Evolutionary conservation across 306 rosid species (phyloP), one percentile per base, ranked within the genome.

Genomic region (Quercus aquifolioides): DNA sequence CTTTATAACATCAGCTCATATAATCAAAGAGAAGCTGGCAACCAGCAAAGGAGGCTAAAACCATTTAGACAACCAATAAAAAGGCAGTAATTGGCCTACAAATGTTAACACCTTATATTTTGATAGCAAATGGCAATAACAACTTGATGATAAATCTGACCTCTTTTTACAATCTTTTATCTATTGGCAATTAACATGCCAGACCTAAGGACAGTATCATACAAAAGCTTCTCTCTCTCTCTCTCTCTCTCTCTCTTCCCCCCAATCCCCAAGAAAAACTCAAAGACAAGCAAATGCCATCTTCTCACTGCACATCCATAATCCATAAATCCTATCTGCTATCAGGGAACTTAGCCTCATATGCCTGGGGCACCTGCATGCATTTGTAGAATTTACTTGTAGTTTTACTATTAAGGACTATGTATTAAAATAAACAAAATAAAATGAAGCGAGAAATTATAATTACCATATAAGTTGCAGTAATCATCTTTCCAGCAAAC

Each of bases 401-500:
- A 52, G 70, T 74, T 23, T 71, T 59, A 4, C 6, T 33, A 69
- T 58, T 52, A 74, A 41, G 62, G 67, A 63, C 81, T n/a, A 79
- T 17, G 30, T 4, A 35, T 17, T 70, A 65, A 78, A 70, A n/a
- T 11, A 58, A 82, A 28, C 5, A 73, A 46, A 46, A 59, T 31
- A 56, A 68, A 80, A 75, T 71, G 54, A 78, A 70, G 69, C 17
- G 33, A 52, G 15, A 68, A 59, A 30, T 69, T 49, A 72, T 3
- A 18, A 69, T 55, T 87, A 94, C 98, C 98, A 94, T 90, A 80
- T 74, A 92, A 68, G 92, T 85, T 33, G 98, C 96, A 18, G 92
- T 91, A 56, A 95, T 93, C 97, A 95, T 93, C 88, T 95, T 93
- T 83, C 98, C 99, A 31, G 99, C 99, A 88, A 95, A 95, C 99